phyloP scores from a whole-genome alignment of 768 basidiomycete genomes.

The Amanita muscaria region DNA sequence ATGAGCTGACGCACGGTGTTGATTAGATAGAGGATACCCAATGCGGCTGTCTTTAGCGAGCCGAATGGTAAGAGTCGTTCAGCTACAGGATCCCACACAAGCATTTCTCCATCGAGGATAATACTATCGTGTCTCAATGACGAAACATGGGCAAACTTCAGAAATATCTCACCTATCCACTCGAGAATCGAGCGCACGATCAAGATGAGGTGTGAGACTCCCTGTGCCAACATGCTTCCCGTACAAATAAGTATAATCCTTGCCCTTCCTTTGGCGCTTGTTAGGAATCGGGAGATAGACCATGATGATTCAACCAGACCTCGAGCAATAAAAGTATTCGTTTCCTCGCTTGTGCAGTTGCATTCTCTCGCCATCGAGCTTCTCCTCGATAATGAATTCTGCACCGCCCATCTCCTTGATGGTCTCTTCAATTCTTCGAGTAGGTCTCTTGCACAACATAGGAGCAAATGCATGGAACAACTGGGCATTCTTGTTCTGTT shows the following conservation, averaged over 20 bases:
- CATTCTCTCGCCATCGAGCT: slow-evolving; percentile 94
- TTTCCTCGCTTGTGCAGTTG: slow-evolving; percentile 91
- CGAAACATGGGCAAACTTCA: background rate
- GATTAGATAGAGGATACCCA: slow-evolving; percentile 39
- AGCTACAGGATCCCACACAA: slow-evolving; percentile 92
- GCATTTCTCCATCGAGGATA: slow-evolving; percentile 96
- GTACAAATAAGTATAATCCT: slow-evolving; percentile 87
- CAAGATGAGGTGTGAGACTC: slow-evolving; percentile 83
- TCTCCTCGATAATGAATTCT: slow-evolving; percentile 91
- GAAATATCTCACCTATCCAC: slow-evolving; percentile 70
- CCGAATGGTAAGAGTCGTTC: slow-evolving; percentile 90
- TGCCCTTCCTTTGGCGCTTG: slow-evolving; percentile 58
- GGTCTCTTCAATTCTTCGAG: slow-evolving; percentile 70
- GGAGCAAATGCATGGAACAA: slow-evolving; percentile 86
- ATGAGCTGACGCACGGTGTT: background rate
- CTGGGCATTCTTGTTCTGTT: slow-evolving; percentile 75
- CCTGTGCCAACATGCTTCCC: slow-evolving; percentile 77
- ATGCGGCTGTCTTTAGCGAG: slow-evolving; percentile 84
- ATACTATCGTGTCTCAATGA: slow-evolving; percentile 40
- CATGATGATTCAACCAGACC: slow-evolving; percentile 35
- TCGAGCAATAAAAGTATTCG: slow-evolving; percentile 88
- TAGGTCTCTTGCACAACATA: slow-evolving; percentile 90
- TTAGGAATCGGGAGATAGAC: background rate
- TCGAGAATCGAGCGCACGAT: slow-evolving; percentile 61
- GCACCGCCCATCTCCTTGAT: slow-evolving; percentile 75